Evolutionary conservation across 2,329 filamentous ascomycete genomes (phyloP).

Genomic region (Akanthomyces uredinophilus): DNA sequence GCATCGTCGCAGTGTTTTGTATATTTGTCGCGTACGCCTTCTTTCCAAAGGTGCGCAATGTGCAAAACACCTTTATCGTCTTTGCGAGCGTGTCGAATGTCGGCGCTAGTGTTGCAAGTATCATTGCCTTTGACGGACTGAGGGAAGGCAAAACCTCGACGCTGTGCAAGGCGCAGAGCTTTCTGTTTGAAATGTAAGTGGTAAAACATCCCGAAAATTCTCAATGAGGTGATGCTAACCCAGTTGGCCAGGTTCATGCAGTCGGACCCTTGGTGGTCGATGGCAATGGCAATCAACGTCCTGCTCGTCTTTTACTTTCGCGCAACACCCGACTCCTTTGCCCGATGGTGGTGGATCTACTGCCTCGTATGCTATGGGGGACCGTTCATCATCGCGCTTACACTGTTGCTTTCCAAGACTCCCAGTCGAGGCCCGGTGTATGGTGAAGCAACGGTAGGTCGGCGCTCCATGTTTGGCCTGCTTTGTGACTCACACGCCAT

Average conservation of each 20-base stretch:
- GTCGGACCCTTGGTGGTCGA: conserved; percentile 70
- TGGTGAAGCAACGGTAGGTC: conserved; percentile 52
- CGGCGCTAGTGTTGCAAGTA: conserved; percentile 58
- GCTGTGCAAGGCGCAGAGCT: conserved; percentile 58
- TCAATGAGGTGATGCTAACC: background rate
- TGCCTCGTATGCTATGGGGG: conserved; percentile 65
- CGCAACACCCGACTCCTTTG: conserved; percentile 61
- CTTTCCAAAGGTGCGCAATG: conserved; percentile 49
- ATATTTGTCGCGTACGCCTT: conserved; percentile 49
- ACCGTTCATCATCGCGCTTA: conserved; percentile 62
- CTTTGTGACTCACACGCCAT: background rate
- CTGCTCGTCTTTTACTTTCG: conserved; percentile 62
- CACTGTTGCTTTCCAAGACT: conserved; percentile 54
- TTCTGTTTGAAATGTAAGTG: conserved; percentile 63
- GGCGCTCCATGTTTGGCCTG: background rate
- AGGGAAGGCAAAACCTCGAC: conserved; percentile 44
- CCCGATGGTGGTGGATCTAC: conserved; percentile 68
- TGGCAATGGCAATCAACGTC: conserved; percentile 79
- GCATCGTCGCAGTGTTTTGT: conserved; percentile 44
- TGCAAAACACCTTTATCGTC: conserved; percentile 58
- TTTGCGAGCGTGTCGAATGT: conserved; percentile 57
- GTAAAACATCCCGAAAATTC: background rate
- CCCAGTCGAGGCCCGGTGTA: conserved; percentile 39
- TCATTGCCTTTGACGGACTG: conserved; percentile 66
- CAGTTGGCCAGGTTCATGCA: conserved; percentile 61